phyloP scores from a whole-genome alignment of 164 flowering plant genomes.

The Kingdonia uniflora region DNA sequence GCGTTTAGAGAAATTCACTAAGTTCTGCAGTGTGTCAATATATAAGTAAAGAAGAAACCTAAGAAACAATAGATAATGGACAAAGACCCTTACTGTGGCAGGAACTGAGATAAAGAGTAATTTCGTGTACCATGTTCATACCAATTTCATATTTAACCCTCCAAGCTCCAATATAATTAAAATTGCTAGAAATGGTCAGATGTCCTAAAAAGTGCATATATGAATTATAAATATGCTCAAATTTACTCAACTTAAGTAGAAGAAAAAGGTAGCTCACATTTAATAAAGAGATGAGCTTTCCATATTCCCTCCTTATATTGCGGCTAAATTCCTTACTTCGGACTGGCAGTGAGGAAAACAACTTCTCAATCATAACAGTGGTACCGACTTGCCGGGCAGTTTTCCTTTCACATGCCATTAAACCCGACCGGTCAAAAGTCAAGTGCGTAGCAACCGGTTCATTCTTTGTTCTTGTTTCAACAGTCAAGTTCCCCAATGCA shows the following conservation, averaged over 20 bases:
- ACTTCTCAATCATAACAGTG: conserved; percentile 75
- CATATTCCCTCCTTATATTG: conserved; percentile 88
- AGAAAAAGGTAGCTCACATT: conserved; percentile 45
- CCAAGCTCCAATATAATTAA: too few relatives aligned
- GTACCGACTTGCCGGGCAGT: conserved; percentile 90
- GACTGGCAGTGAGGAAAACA: conserved; percentile 82
- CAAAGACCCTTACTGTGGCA: too few relatives aligned
- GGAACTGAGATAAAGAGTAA: too few relatives aligned
- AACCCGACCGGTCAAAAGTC: conserved; percentile 74
- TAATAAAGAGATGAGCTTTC: conserved; percentile 74
- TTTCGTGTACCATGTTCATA: too few relatives aligned
- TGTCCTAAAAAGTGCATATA: too few relatives aligned
- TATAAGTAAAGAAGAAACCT: too few relatives aligned
- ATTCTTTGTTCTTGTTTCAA: conserved; percentile 79
- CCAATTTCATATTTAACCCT: too few relatives aligned
- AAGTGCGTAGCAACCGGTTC: conserved; percentile 79
- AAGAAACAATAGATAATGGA: too few relatives aligned
- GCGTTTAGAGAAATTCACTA: too few relatives aligned
- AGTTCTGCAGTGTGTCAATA: too few relatives aligned
- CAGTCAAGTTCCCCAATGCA: conserved; percentile 65
- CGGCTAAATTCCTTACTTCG: conserved; percentile 85
- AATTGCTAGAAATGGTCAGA: too few relatives aligned
- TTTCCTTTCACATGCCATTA: conserved; percentile 63
- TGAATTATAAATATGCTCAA: too few relatives aligned
- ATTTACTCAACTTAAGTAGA: background rate